Conservation (phyloP, 352 stramenopile species). For the Phytophthora syringae region DNA sequence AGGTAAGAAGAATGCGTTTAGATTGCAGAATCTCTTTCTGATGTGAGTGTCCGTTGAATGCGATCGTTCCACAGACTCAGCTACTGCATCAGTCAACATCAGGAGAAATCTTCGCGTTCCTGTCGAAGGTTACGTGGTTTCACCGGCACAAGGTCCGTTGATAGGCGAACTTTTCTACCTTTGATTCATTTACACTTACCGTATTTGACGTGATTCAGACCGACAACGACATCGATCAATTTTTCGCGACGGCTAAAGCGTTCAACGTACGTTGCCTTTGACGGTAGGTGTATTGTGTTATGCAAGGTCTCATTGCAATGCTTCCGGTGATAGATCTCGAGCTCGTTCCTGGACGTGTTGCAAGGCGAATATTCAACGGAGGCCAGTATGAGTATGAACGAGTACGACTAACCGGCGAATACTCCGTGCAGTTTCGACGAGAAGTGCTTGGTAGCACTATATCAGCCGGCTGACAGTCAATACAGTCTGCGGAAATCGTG, state of each 20-base stretch:
- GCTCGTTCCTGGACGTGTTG: conserved; percentile 47
- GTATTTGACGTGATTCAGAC: conserved; percentile 26
- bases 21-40: background rate
- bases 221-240: conserved; percentile 41
- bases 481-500: background rate
- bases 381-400: conserved; percentile 52
- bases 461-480: too few species aligned
- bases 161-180: background rate
- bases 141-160: conserved; percentile 40
- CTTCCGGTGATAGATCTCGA: conserved; percentile 36
- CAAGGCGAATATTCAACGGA: conserved; percentile 56
- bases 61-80: conserved; percentile 11
- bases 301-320: background rate
- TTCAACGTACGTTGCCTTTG: conserved; percentile 39
- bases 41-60: background rate
- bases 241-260: conserved; percentile 39
- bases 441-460: background rate
- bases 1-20: conserved; percentile 28
- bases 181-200: background rate
- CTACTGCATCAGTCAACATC: conserved; percentile 29
- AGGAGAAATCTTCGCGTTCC: conserved; percentile 41
- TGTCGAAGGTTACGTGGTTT: conserved; percentile 44
- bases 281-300: background rate
- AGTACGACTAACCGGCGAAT: conserved; percentile 35
- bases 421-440: background rate